phyloP scores from a whole-genome alignment of 2,329 filamentous ascomycete species.

The Botryotinia narcissicola region DNA sequence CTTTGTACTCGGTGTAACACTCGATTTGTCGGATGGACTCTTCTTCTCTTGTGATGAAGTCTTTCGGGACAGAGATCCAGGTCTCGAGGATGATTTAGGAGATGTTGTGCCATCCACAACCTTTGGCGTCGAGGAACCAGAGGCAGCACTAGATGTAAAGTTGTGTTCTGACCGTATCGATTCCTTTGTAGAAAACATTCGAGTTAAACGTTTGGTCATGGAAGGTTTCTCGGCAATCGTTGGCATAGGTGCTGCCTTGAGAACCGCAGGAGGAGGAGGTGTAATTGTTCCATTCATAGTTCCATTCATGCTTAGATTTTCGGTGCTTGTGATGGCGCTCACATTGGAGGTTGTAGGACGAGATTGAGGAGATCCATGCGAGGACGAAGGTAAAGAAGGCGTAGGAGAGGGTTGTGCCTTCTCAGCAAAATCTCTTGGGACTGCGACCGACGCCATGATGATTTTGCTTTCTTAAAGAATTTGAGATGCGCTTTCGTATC shows the following conservation, averaged over 20 bases:
- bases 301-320: constrained; percentile 35
- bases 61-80: constrained; percentile 46
- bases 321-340: constrained; percentile 31
- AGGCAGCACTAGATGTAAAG: constrained; percentile 30
- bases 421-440: constrained; percentile 30
- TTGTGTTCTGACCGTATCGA: constrained; percentile 34
- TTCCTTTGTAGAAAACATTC: constrained; percentile 64
- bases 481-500: constrained; percentile 17
- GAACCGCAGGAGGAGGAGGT: constrained; percentile 34
- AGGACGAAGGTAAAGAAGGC: constrained; percentile 33
- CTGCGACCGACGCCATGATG: constrained; percentile 35
- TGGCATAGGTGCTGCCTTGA: constrained; percentile 27
- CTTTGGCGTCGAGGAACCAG: constrained; percentile 40
- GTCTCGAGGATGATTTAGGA: constrained; percentile 34
- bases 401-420: constrained; percentile 31
- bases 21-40: constrained; percentile 31
- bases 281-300: constrained; percentile 34
- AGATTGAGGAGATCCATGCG: constrained; percentile 31
- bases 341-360: constrained; percentile 30
- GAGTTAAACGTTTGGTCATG: constrained; percentile 62
- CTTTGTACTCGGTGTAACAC: constrained; percentile 29
- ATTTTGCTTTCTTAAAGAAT: constrained; percentile 15
- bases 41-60: constrained; percentile 46
- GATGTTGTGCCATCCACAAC: constrained; percentile 23
- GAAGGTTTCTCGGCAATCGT: constrained; percentile 50